Evolutionary conservation across 768 basidiomycete species (phyloP), one percentile per base, ranked within the genome.

Genomic region (Heimioporus sp.): DNA sequence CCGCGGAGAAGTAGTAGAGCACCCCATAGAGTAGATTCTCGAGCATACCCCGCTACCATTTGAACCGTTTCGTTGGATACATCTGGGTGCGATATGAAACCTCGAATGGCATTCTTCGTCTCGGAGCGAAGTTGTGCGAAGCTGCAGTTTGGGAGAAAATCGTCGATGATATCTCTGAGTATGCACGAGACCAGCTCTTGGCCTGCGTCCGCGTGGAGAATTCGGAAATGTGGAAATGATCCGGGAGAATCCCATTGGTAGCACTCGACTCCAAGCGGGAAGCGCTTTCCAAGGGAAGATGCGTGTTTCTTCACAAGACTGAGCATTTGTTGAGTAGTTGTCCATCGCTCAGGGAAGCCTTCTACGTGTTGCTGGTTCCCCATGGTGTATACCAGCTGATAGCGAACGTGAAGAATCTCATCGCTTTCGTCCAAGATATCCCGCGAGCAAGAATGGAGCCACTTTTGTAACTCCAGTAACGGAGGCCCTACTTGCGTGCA

Each of bases 351-450:
- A 4, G 76, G 76, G 40, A 67, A 68, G 39, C 68, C 68, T 32
- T 80, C 72, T 12, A 77, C 43, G 1, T 70, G 60, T n/a, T 38
- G 53, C 42, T 74, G 74, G 4, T 63, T 34, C 24, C 75, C 77
- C 24, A 72, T 59, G 0, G 78, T 76, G 45, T 80, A 80, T 1
- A 81, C 64, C 8, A 81, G 60, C 48, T 80, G 79, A 56, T 80
- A 79, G 0, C 71, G 66, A 24, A 74, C 72, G 46, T 73, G 71
- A 1, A 80, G 66, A 20, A 61, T 58, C 35, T 65, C 67, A 32
- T 68, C 68, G 41, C 68, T 68, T 46, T 68, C 68, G 17, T 68
- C 67, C 4, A 68, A 38, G 10, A 68, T 59, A 38, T 70, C 68
- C 19, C 67, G 62, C 7, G 67, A 55, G 42, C 32, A 49, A 8